A percentile compares a stretch with the other conserved stretches of the same genome.
Evolutionary conservation across 352 stramenopile genomes (phyloP).

Genomic region (Globisporangium alternatum): DNA sequence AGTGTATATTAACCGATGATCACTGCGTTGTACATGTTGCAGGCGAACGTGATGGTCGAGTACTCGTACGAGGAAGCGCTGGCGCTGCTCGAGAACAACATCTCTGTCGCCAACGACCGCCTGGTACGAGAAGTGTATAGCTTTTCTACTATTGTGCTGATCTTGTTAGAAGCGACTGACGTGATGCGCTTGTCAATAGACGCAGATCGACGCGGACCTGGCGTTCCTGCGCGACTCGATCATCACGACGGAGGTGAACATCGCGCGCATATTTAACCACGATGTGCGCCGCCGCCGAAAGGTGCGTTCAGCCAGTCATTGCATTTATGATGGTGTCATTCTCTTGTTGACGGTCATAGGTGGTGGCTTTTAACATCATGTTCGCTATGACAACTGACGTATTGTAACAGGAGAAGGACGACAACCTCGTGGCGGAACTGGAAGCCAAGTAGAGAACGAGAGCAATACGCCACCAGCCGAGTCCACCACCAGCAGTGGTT

Average conservation of each 20-base stretch:
- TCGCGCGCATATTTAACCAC: slow-evolving; percentile 97
- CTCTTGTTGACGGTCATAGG: too few species aligned
- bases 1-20: slow-evolving; percentile 1
- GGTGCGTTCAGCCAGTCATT: slow-evolving; percentile 19
- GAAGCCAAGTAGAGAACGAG: slow-evolving; percentile 51
- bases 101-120: slow-evolving; percentile 64
- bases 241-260: slow-evolving; percentile 97
- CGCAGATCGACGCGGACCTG: slow-evolving; percentile 89
- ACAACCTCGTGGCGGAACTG: slow-evolving; percentile 55
- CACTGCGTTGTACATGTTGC: neutral
- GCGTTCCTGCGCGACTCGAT: slow-evolving; percentile 95
- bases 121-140: slow-evolving; percentile 33
- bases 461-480: neutral
- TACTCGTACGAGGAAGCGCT: slow-evolving; percentile 97
- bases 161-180: neutral
- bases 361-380: too few species aligned
- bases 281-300: slow-evolving; percentile 88
- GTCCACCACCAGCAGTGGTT: neutral
- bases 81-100: slow-evolving; percentile 81
- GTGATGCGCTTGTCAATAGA: slow-evolving; percentile 20
- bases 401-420: slow-evolving; percentile 55
- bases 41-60: slow-evolving; percentile 96
- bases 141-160: neutral
- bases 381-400: neutral
- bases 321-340: too few species aligned